A percentile compares a stretch with the other conserved stretches of the same genome.
Conservation (phyloP, 2,329 filamentous ascomycete species). For the Botrytis elliptica region DNA sequence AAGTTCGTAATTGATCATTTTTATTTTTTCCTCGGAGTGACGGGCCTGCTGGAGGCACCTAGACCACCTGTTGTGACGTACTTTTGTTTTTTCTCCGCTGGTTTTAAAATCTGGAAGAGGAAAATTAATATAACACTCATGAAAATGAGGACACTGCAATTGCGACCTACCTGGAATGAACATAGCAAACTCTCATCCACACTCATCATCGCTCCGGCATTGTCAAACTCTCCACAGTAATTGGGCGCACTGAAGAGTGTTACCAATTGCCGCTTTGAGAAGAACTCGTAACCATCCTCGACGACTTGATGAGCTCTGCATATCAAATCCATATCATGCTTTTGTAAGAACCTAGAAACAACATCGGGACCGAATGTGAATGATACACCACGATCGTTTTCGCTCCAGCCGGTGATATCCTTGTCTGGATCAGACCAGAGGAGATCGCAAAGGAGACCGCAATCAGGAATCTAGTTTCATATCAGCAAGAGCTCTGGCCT, state of each 20-base stretch:
- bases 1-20: slow-evolving; percentile 67
- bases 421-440: slow-evolving; percentile 99
- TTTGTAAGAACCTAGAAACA: slow-evolving; percentile 94
- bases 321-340: slow-evolving; percentile 99
- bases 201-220: slow-evolving; percentile 99
- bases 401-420: slow-evolving; percentile 98
- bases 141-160: not conserved
- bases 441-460: slow-evolving; percentile 93
- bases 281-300: slow-evolving; percentile 99
- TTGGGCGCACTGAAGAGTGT: slow-evolving; percentile 98
- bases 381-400: slow-evolving; percentile 97
- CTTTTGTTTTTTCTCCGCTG: slow-evolving; percentile 99
- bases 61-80: slow-evolving; percentile 78
- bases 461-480: slow-evolving; percentile 81
- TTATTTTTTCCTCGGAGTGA: slow-evolving; percentile 70
- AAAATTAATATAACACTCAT: slow-evolving; percentile 25
- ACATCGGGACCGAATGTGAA: slow-evolving; percentile 99
- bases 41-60: slow-evolving; percentile 58
- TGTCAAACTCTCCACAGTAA: slow-evolving; percentile 99
- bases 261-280: slow-evolving; percentile 95
- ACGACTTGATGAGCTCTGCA: slow-evolving; percentile 98
- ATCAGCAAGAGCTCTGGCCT: slow-evolving; percentile 40
- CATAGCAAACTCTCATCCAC: slow-evolving; percentile 97
- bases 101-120: slow-evolving; percentile 82
- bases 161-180: slow-evolving; percentile 80